Evolutionary conservation across 306 rosid species (phyloP).

Genomic region (Acmispon strigosus): DNA sequence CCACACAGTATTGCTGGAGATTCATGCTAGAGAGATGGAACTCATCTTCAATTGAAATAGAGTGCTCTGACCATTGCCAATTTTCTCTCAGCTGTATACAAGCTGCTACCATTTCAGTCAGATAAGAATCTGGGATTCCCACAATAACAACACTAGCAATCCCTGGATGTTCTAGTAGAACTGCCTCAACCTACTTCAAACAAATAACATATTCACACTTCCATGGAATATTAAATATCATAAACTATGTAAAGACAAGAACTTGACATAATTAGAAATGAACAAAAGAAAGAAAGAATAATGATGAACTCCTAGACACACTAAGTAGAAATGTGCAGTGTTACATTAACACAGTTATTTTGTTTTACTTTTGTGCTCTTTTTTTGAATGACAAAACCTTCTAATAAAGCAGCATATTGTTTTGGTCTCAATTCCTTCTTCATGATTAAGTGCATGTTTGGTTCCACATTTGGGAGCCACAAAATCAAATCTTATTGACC

Average conservation of each 20-base stretch:
- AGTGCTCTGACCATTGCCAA: constrained; percentile 59
- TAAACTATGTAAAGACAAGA: not conserved
- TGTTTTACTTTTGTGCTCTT: too few relatives aligned
- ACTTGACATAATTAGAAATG: not conserved
- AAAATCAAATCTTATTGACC: too few relatives aligned
- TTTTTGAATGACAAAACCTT: too few relatives aligned
- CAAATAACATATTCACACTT: not conserved
- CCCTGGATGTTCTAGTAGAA: constrained; percentile 68
- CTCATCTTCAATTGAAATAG: constrained; percentile 21
- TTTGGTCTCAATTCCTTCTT: too few relatives aligned
- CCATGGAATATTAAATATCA: not conserved
- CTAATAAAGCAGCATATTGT: too few relatives aligned
- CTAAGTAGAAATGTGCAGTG: too few relatives aligned
- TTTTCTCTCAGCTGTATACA: constrained; percentile 47
- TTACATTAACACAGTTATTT: too few relatives aligned
- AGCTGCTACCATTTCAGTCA: constrained; percentile 65
- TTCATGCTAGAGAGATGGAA: constrained; percentile 35
- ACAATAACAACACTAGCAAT: constrained; percentile 47
- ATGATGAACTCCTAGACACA: not conserved
- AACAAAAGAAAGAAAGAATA: not conserved
- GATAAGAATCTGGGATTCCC: constrained; percentile 65
- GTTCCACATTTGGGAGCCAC: too few relatives aligned
- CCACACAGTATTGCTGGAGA: constrained; percentile 43
- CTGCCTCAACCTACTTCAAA: constrained; percentile 59
- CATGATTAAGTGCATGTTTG: too few relatives aligned